Evolutionary conservation across 345 rosid species (phyloP).

Genomic region (Erodium maritimum): DNA sequence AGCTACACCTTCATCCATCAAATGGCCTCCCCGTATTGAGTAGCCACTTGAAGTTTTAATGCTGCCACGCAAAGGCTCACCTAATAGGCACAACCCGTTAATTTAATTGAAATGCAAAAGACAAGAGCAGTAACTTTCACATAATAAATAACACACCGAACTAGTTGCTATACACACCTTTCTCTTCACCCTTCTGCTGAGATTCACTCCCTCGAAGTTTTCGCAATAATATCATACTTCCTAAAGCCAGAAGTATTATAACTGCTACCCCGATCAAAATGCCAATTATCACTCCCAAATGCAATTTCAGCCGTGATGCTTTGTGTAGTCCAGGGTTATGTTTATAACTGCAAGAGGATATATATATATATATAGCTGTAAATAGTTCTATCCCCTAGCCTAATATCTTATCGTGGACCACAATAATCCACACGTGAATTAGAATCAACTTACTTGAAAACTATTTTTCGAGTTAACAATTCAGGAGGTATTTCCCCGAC

Average conservation of each 20-base stretch:
- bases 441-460: slow-evolving; percentile 52
- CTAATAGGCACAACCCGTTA: slow-evolving; percentile 23
- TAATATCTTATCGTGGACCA: too few relatives aligned
- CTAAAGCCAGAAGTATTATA: slow-evolving; percentile 40
- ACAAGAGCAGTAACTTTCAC: not conserved
- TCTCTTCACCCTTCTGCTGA: slow-evolving; percentile 20
- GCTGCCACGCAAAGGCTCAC: slow-evolving; percentile 31
- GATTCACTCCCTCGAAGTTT: slow-evolving; percentile 23
- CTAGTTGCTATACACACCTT: slow-evolving; percentile 27
- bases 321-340: slow-evolving; percentile 52
- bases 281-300: slow-evolving; percentile 44
- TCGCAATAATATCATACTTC: slow-evolving; percentile 33
- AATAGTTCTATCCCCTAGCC: not conserved
- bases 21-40: slow-evolving; percentile 56
- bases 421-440: not conserved
- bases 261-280: slow-evolving; percentile 35
- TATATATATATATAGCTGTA: not conserved
- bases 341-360: slow-evolving; percentile 40
- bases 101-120: slow-evolving; percentile 4
- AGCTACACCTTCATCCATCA: slow-evolving; percentile 68
- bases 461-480: slow-evolving; percentile 43
- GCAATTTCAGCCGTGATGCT: slow-evolving; percentile 29
- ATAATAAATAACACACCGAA: not conserved
- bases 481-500: slow-evolving; percentile 55
- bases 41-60: slow-evolving; percentile 37